phyloP scores from a whole-genome alignment of 495 filamentous ascomycete species.

The Podospora didyma region DNA sequence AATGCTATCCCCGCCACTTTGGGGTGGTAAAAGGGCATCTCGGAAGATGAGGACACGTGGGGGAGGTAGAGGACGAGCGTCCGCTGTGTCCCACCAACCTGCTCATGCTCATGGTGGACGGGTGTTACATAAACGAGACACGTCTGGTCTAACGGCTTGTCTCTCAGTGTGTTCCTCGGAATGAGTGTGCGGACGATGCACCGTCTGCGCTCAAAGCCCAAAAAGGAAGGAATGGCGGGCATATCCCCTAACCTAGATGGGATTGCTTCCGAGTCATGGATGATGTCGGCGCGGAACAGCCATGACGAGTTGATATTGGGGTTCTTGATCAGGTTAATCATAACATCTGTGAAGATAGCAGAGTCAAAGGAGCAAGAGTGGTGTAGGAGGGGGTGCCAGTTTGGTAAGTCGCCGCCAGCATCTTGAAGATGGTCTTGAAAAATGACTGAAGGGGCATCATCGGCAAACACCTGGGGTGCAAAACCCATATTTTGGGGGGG shows the following conservation, averaged over 20 bases:
- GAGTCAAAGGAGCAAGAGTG: conserved; percentile 55
- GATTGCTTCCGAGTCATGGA: conserved; percentile 40
- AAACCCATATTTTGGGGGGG: conserved; percentile 25
- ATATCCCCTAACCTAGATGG: conserved; percentile 6
- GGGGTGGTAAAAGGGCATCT: conserved; percentile 86
- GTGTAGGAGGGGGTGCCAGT: conserved; percentile 49
- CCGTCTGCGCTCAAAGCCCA: conserved; percentile 22
- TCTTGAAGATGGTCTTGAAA: conserved; percentile 17
- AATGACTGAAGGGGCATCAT: conserved; percentile 24
- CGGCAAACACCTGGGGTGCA: conserved; percentile 30
- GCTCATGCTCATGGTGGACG: conserved; percentile 10
- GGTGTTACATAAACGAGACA: conserved; percentile 59
- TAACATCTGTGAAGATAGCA: conserved; percentile 56
- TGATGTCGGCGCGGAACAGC: conserved; percentile 84
- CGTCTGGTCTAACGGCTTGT: conserved; percentile 71
- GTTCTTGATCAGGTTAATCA: conserved; percentile 73
- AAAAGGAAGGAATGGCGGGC: conserved; percentile 16
- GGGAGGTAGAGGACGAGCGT: conserved; percentile 76
- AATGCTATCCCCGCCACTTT: conserved; percentile 67
- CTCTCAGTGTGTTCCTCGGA: conserved; percentile 74
- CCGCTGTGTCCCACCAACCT: conserved; percentile 17
- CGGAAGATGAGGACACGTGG: conserved; percentile 55
- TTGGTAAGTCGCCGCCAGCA: conserved; percentile 12
- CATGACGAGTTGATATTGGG: conserved; percentile 81
- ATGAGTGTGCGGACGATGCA: conserved; percentile 70